Conservation (phyloP, 1,284 basidiomycete genomes). For the Puccinia polysora region DNA sequence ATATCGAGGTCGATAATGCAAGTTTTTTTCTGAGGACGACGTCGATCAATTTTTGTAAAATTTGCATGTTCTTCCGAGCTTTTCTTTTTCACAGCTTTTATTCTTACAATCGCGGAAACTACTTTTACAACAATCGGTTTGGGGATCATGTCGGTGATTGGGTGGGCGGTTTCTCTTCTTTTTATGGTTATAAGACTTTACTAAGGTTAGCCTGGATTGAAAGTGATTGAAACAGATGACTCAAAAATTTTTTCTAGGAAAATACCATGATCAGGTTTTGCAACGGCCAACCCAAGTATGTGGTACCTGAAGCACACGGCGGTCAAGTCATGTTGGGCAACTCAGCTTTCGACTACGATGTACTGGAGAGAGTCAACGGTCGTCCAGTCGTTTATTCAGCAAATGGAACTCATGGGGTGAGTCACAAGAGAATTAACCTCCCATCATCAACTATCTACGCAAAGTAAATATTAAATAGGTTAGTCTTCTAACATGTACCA, state of each 20-base stretch:
- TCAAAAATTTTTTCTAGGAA: not conserved
- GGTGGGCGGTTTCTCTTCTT: not conserved
- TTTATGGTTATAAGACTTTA: not conserved
- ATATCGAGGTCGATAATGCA: too few relatives aligned
- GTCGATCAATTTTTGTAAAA: too few relatives aligned
- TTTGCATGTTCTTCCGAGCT: not conserved
- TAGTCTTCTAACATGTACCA: too few relatives aligned
- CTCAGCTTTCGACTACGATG: constrained; percentile 2
- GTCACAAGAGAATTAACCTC: not conserved
- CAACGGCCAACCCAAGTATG: constrained; percentile 10
- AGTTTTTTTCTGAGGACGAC: too few relatives aligned
- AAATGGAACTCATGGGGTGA: constrained; percentile 20
- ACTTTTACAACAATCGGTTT: constrained; percentile 27
- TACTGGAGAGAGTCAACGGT: constrained; percentile 7
- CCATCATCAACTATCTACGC: not conserved
- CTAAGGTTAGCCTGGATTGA: not conserved
- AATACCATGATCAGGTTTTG: constrained; percentile 21
- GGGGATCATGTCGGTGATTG: constrained; percentile 27
- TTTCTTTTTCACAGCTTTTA: constrained; percentile 8
- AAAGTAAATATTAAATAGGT: too few relatives aligned
- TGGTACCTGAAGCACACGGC: constrained; percentile 21
- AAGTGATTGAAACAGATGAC: not conserved
- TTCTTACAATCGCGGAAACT: constrained; percentile 26
- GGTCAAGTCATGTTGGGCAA: constrained; percentile 9
- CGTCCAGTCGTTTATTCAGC: constrained; percentile 20